phyloP scores from a whole-genome alignment of 192 early-diverging fungal species.

The Linnemannia zychae region DNA sequence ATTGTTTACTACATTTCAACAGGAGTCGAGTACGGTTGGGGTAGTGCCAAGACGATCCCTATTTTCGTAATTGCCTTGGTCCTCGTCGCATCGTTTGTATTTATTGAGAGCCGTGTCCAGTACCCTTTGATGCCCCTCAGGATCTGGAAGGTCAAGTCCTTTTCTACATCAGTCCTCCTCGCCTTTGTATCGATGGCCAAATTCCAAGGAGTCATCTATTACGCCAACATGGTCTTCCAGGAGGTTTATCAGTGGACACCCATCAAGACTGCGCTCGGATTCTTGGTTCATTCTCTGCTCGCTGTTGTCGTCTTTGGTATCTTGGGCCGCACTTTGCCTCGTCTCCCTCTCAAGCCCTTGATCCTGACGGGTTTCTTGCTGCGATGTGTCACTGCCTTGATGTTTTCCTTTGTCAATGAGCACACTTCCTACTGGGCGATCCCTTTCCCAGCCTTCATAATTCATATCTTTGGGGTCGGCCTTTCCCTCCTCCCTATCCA shows the following conservation, averaged over 20 bases:
- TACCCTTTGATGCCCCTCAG: constrained; percentile 57
- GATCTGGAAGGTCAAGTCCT: constrained; percentile 58
- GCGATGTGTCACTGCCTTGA: constrained; percentile 25
- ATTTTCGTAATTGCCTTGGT: constrained; percentile 24
- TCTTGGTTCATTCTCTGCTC: constrained; percentile 55
- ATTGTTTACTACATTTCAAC: constrained; percentile 52
- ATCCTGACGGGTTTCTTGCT: constrained; percentile 33
- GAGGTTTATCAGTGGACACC: constrained; percentile 57
- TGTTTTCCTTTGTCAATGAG: constrained; percentile 37
- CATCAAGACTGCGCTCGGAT: constrained; percentile 59
- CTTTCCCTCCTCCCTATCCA: constrained; percentile 39
- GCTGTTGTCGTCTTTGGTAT: constrained; percentile 44
- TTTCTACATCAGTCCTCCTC: constrained; percentile 56
- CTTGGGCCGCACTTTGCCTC: constrained; percentile 52
- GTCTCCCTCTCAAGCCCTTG: constrained; percentile 23
- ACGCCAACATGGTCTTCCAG: constrained; percentile 60
- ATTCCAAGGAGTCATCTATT: constrained; percentile 58
- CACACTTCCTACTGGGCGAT: constrained; percentile 39
- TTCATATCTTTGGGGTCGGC: constrained; percentile 41
- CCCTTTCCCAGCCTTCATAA: constrained; percentile 46
- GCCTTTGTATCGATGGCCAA: constrained; percentile 48
- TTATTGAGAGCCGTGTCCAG: constrained; percentile 35
- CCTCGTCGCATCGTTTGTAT: constrained; percentile 46
- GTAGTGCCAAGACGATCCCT: constrained; percentile 43
- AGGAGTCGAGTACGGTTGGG: constrained; percentile 54